phyloP scores from a whole-genome alignment of 148 eudicot genomes.

The Nyssa sinensis region DNA sequence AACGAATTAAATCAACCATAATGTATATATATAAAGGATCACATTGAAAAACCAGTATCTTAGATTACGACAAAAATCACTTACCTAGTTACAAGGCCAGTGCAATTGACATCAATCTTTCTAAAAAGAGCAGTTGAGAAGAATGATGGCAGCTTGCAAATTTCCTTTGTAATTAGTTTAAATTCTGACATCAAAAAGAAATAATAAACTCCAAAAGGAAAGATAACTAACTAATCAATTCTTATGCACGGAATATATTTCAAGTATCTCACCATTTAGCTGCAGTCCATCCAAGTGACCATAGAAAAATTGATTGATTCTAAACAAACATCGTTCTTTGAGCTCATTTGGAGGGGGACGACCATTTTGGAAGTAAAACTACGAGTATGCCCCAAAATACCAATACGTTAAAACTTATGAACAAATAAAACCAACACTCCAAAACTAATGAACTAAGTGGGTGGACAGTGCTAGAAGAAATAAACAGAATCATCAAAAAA shows the following conservation, averaged over 20 bases:
- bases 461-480: no score
- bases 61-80: background rate
- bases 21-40: background rate
- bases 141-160: slow-evolving; percentile 98
- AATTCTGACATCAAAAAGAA: slow-evolving; percentile 60
- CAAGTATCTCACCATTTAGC: slow-evolving; percentile 59
- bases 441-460: background rate
- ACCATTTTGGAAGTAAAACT: slow-evolving; percentile 95
- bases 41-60: background rate
- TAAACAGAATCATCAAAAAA: slow-evolving; percentile 2
- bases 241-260: background rate
- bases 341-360: slow-evolving; percentile 91
- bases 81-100: slow-evolving; percentile 91
- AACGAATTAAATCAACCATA: background rate
- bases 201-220: slow-evolving; percentile 7
- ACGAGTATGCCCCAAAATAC: slow-evolving; percentile 24
- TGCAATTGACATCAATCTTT: slow-evolving; percentile 67
- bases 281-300: slow-evolving; percentile 87
- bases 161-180: slow-evolving; percentile 79
- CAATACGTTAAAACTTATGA: slow-evolving; percentile 1
- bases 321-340: slow-evolving; percentile 79
- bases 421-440: background rate
- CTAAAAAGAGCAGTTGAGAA: slow-evolving; percentile 74
- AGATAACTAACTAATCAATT: background rate
- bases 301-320: slow-evolving; percentile 90